Evolutionary conservation across 495 filamentous ascomycete species (phyloP).

Genomic region (Durotheca rogersii): DNA sequence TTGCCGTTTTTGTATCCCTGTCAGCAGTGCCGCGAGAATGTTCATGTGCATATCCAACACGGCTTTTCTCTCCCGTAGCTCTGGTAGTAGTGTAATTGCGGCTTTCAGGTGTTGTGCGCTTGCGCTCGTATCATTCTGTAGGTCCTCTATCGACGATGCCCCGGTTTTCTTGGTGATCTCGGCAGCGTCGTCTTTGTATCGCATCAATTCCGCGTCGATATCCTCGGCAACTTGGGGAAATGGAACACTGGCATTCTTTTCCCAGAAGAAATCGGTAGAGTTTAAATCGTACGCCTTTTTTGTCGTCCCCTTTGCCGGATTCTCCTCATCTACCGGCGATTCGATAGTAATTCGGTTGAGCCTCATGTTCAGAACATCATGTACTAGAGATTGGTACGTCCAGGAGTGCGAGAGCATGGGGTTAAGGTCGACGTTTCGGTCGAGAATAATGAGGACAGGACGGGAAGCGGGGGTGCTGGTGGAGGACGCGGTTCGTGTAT

Average conservation of each 20-base stretch:
- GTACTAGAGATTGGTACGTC: conserved; percentile 96
- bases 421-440: conserved; percentile 92
- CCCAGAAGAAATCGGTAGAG: conserved; percentile 96
- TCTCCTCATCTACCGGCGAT: conserved; percentile 70
- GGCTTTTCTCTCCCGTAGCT: conserved; percentile 87
- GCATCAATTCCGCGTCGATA: conserved; percentile 86
- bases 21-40: conserved; percentile 81
- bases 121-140: conserved; percentile 83
- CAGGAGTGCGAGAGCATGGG: conserved; percentile 99
- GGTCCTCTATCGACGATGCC: conserved; percentile 86
- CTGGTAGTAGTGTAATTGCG: conserved; percentile 88
- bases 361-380: conserved; percentile 91
- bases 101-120: conserved; percentile 94
- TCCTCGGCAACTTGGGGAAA: conserved; percentile 98
- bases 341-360: conserved; percentile 97
- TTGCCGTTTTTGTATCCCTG: conserved; percentile 90
- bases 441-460: conserved; percentile 84
- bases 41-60: conserved; percentile 99
- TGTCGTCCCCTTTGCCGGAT: conserved; percentile 66
- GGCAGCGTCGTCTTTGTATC: conserved; percentile 92
- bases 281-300: conserved; percentile 90
- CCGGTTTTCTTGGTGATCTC: conserved; percentile 96
- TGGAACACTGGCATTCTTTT: conserved; percentile 84
- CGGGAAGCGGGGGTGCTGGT: conserved; percentile 64
- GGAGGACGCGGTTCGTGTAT: conserved; percentile 41